A percentile compares a stretch with the other conserved stretches of the same genome.
Evolutionary conservation across 176 grass and related monocot species (phyloP).

Genomic region (Rhynchospora tenuis): DNA sequence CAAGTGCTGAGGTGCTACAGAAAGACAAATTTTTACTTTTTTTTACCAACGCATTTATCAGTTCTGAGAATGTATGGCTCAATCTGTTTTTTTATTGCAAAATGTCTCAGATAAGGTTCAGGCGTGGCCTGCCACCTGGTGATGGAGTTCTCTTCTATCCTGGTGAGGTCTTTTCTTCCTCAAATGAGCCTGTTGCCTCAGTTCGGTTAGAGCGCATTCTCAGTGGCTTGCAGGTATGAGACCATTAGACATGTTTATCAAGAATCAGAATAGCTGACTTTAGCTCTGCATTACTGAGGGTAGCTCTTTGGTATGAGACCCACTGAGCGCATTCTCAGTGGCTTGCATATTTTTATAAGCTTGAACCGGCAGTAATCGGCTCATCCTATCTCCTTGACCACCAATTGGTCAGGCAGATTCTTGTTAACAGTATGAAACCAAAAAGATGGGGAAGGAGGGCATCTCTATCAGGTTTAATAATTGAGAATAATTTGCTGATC

Average conservation of each 20-base stretch:
- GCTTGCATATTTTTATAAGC: not conserved
- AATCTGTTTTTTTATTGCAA: not conserved
- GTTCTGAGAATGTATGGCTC: not conserved
- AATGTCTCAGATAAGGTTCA: constrained; percentile 65
- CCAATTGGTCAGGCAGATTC: constrained; percentile 3
- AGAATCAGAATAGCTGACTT: not conserved
- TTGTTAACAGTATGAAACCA: not conserved
- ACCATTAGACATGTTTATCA: not conserved
- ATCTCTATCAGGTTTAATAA: not conserved
- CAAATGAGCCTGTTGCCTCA: constrained; percentile 84
- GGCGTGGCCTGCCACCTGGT: constrained; percentile 87
- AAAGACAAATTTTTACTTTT: not conserved
- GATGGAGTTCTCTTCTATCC: constrained; percentile 96
- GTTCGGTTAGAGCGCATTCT: constrained; percentile 82
- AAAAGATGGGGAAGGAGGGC: not conserved
- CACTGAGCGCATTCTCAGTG: too few species aligned
- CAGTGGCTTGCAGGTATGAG: constrained; percentile 94
- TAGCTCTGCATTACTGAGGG: not conserved
- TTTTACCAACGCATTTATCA: not conserved
- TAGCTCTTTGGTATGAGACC: not conserved
- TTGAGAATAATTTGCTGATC: not conserved
- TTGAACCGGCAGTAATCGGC: not conserved
- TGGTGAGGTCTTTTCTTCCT: constrained; percentile 88
- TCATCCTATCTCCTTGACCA: not conserved
- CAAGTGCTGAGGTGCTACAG: constrained; percentile 80